Base-by-base conservation (phyloP, 768 basidiomycete genomes). In the Austroboletus festivus region DNA sequence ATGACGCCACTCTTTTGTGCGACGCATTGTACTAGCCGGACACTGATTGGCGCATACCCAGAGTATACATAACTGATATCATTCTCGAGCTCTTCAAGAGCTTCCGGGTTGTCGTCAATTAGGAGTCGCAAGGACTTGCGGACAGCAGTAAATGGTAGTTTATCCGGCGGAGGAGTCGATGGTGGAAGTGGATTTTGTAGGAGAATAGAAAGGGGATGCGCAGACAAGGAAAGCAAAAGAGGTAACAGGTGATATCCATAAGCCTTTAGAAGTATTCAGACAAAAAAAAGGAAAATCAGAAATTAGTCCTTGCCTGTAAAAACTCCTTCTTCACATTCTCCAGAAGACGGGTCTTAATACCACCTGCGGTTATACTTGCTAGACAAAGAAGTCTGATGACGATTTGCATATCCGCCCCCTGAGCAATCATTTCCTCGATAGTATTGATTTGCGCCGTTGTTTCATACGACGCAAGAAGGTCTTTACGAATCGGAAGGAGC, bases 61-160 rank as follows among this genome's bases (percentile, higher is more conserved):
- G 93, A 96, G 71, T 96, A 99, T 30, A 92, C 89, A 64, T 89
- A 98, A 52, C 89, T 86, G 66, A 97, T 90, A 67, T 99, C 96
- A 62, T 91, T 91, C 62, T 96, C 93, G 28, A 87, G 77, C 60
- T 89, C 87, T 52, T 87, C 88, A 23, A 85, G 68, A 9, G 81
- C 81, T 57, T 90, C 88, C 40, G 79, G 76, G 51, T 73, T 82
- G 51, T 93, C 91, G 55, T 98, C 95, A 60, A 96, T 91, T 15
- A 98, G 76, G n/a, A 98, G 79, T 23, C 93, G 83, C 7, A 98
- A 76, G 0, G 85, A 81, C 68, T 94, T 95, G 41, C 94, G 82
- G 21, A 94, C 68, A 7, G 73, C 50, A 9, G 76, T 60, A 66
- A 87, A 97, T 2, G 91, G 86, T 47, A 84, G 82, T 69, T 85